Evolutionary conservation across 2,329 filamentous ascomycete species (phyloP), one percentile per base, ranked within the genome.

Genomic region (Escovopsis sp.): DNA sequence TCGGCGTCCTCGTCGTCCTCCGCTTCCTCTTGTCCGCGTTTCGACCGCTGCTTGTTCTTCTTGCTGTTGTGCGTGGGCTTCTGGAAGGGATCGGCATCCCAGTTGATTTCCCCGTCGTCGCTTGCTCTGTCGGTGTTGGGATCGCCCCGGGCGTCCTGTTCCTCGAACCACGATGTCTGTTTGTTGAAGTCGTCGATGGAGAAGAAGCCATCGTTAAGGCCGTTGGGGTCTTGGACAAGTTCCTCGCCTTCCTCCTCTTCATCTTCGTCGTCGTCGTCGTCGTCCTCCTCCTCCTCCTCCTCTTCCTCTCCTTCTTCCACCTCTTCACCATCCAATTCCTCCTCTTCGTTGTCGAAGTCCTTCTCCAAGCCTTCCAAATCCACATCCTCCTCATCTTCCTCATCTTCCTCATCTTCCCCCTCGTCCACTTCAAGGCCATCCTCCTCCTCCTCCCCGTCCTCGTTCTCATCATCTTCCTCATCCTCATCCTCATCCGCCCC

Each of bases 111-210:
- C 45, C 92, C 85, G 33, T 92, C 84, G 35, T 93, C 85, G 54
- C 78, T 85, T 40, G 71, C 81, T 35, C 66, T 69, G 42, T 79
- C 81, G 37, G 79, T 79, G 46, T 80, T 77, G 27, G 74, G 73
- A 45, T 88, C 83, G 19, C 80, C 85, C 43, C 72, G 69, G 19
- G 72, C 71, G 54, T 96, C 88, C 55, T 86, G 80, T 43, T 83
- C 76, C 56, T 98, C 90, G 33, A 94, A 76, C 52, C 79, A 80
- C 49, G 93, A 84, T 2, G 86, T 84, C 52, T 92, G 83, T 53
- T 79, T 84, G 65, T 98, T 98, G 70, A 98, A 98, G 40, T 92
- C 77, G 49, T 96, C 87, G 48, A 98, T 88, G 13, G 85, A 93
- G 61, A 98, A 98, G 62, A 98, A 98, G 5, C 86, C 88, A 51